Evolutionary conservation across 352 stramenopile genomes (phyloP).

Genomic region (Phytophthora hibernalis): DNA sequence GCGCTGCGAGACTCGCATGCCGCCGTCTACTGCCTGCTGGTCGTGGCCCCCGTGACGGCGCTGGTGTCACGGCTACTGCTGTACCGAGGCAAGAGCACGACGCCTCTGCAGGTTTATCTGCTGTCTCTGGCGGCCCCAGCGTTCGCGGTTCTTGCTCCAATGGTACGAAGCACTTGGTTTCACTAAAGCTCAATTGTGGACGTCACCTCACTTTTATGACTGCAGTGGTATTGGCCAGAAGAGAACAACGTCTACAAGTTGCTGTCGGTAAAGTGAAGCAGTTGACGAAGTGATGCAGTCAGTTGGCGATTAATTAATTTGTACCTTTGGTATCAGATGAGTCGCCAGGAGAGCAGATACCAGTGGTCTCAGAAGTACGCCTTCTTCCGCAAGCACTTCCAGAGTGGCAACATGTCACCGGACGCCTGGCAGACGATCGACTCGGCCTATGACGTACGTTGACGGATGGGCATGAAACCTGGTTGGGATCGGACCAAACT

Average conservation of each 20-base stretch:
- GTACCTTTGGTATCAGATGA: constrained; percentile 53
- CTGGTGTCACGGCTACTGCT: constrained; percentile 48
- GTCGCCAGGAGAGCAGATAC: constrained; percentile 54
- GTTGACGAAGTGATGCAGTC: background rate
- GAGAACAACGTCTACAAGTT: constrained; percentile 47
- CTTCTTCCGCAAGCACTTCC: constrained; percentile 59
- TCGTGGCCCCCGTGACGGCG: constrained; percentile 49
- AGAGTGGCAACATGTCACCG: constrained; percentile 54
- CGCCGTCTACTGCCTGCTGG: constrained; percentile 53
- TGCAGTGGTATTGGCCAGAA: constrained; percentile 36
- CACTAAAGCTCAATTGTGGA: background rate
- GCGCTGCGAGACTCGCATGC: constrained; percentile 52
- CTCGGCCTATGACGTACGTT: constrained; percentile 67
- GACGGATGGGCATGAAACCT: background rate
- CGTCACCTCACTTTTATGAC: constrained; percentile 7
- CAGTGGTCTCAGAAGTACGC: constrained; percentile 73
- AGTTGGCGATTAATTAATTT: background rate
- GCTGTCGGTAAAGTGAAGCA: constrained; percentile 17
- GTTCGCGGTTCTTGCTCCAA: constrained; percentile 49
- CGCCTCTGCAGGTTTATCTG: constrained; percentile 49
- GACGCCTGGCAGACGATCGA: constrained; percentile 64
- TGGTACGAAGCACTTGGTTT: constrained; percentile 24
- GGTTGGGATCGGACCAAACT: constrained; percentile 3
- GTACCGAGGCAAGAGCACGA: constrained; percentile 50
- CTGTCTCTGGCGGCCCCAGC: constrained; percentile 50